Evolutionary conservation across 176 grass and related monocot species (phyloP).

Genomic region (Musa itinerans): DNA sequence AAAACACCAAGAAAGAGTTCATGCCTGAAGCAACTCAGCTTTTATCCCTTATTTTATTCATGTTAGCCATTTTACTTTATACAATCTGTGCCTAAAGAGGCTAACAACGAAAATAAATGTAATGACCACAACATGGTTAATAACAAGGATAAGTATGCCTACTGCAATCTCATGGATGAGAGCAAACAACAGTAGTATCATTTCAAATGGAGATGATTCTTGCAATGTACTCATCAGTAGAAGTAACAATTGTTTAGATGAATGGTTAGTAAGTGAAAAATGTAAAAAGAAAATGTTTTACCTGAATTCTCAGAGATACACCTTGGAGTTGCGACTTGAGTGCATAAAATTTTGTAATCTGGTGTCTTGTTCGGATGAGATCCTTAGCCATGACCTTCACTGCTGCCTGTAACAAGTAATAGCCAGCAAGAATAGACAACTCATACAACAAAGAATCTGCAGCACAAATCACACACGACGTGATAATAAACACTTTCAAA

Average conservation of each 20-base stretch:
- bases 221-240: too few species aligned
- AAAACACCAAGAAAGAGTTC: background rate
- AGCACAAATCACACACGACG: background rate
- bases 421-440: background rate
- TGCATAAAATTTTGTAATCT: slow-evolving; percentile 20
- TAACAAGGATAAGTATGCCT: too few species aligned
- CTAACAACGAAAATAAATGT: background rate
- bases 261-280: background rate
- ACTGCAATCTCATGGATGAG: background rate
- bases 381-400: slow-evolving; percentile 18
- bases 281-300: background rate
- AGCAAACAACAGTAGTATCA: too few species aligned
- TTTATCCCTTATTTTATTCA: too few species aligned
- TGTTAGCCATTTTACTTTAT: too few species aligned
- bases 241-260: too few species aligned
- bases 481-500: too few species aligned
- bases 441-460: background rate
- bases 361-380: slow-evolving; percentile 14
- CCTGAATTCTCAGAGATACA: slow-evolving; percentile 16
- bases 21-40: background rate
- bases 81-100: too few species aligned
- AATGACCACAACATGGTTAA: too few species aligned
- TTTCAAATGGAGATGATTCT: too few species aligned
- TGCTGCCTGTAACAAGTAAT: slow-evolving; percentile 4
- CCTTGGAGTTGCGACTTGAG: slow-evolving; percentile 16